A percentile compares a stretch with the other conserved stretches of the same genome.
Conservation (phyloP, 2,329 filamentous ascomycete species). For the Oidium heveae region DNA sequence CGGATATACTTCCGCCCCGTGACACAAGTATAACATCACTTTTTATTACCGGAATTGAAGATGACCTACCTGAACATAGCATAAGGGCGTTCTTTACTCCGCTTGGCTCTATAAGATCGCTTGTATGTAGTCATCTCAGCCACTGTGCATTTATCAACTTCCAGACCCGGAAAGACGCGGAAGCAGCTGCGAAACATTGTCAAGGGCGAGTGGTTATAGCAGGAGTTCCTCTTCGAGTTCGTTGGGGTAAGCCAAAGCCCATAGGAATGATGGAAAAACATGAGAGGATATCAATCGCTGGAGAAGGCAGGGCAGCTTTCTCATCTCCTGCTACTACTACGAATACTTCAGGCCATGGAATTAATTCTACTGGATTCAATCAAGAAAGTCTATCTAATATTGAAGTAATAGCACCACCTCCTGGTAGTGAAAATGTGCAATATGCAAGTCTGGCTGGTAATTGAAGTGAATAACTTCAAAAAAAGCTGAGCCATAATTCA, state of each 20-base stretch:
- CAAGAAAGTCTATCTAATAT: not conserved
- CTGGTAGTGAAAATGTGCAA: not conserved
- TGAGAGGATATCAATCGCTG: constrained; percentile 54
- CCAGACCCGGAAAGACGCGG: constrained; percentile 58
- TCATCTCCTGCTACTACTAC: constrained; percentile 19
- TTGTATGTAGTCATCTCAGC: constrained; percentile 90
- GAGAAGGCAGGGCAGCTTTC: constrained; percentile 43
- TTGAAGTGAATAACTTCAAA: not conserved
- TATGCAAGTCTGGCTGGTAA: not conserved
- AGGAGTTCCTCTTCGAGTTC: constrained; percentile 68
- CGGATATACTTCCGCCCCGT: constrained; percentile 64
- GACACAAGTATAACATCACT: constrained; percentile 78
- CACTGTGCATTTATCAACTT: constrained; percentile 97
- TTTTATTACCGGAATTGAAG: constrained; percentile 86
- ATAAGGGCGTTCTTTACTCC: constrained; percentile 73
- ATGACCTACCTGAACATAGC: constrained; percentile 82
- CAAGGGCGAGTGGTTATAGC: constrained; percentile 76
- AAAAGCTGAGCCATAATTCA: not conserved
- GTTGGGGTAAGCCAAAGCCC: constrained; percentile 82
- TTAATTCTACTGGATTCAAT: not conserved
- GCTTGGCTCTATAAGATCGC: constrained; percentile 71
- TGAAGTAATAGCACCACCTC: not conserved
- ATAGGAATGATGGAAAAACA: constrained; percentile 81
- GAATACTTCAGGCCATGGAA: constrained; percentile 7
- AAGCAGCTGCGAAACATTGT: constrained; percentile 60